Conservation (phyloP, 768 basidiomycete species). For the Calocera viscosa region DNA sequence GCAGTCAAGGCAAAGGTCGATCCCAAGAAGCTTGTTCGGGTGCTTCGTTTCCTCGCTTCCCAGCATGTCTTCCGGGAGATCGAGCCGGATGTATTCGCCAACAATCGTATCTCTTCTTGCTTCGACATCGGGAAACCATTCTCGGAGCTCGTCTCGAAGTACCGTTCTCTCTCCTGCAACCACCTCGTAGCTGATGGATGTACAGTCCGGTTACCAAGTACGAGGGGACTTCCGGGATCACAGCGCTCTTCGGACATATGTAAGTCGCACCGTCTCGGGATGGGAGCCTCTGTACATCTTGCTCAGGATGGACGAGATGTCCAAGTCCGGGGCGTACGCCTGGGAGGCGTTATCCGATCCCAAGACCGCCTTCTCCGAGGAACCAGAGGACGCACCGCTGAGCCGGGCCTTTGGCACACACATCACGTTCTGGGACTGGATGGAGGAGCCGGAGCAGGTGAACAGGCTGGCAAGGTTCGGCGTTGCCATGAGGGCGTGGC, state of each 20-base stretch:
- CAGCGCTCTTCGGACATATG: conserved; percentile 49
- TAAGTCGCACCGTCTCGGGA: not conserved
- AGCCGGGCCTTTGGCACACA: conserved; percentile 16
- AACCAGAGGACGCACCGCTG: conserved; percentile 15
- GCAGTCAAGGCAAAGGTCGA: conserved; percentile 26
- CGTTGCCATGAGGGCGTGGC: conserved; percentile 18
- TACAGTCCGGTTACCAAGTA: conserved; percentile 50
- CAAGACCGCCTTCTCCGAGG: conserved; percentile 17
- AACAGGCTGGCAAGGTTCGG: conserved; percentile 17
- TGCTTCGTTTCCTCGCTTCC: conserved; percentile 47
- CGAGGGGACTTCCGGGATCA: conserved; percentile 47
- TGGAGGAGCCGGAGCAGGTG: conserved; percentile 13
- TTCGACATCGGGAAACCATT: conserved; percentile 55
- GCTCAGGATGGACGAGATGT: conserved; percentile 40
- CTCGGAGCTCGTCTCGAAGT: conserved; percentile 27
- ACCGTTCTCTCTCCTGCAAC: not conserved
- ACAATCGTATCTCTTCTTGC: conserved; percentile 55
- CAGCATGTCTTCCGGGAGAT: conserved; percentile 64
- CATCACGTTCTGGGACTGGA: conserved; percentile 14
- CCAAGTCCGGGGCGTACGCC: conserved; percentile 15
- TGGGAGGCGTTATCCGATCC: conserved; percentile 21
- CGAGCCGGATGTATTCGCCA: conserved; percentile 56
- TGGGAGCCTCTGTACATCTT: conserved; percentile 47
- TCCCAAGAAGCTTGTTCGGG: conserved; percentile 33
- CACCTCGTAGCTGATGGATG: conserved; percentile 16